A percentile compares a stretch with the other conserved stretches of the same genome.
These are phyloP conservation scores for Aspergillus vadensis DNA, from an alignment of 2,329 filamentous ascomycete genomes.

Conservation along the genomic window DNA sequence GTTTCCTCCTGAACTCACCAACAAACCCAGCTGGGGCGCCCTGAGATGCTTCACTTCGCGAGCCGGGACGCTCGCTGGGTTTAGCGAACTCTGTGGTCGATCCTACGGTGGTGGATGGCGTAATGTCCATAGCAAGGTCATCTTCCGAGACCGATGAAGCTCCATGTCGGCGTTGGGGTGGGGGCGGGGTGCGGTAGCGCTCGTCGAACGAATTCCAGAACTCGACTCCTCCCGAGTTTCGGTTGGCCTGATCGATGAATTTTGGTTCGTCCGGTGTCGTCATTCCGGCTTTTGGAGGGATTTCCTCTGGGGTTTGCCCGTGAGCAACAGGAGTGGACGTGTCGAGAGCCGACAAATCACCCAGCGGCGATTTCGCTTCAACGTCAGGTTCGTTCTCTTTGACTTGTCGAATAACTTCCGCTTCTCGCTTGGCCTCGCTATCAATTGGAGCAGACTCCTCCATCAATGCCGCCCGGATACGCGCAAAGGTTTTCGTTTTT, in stretches of 20 bases:
- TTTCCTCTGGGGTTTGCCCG: constrained; percentile 20
- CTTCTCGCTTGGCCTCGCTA: constrained; percentile 84
- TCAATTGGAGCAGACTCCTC: constrained; percentile 89
- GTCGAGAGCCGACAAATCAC: constrained; percentile 54
- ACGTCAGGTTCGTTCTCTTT: constrained; percentile 80
- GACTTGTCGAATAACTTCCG: constrained; percentile 93
- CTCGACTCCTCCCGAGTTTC: constrained; percentile 69
- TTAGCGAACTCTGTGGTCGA: constrained; percentile 34
- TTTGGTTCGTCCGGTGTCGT: constrained; percentile 62
- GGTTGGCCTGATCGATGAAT: constrained; percentile 74
- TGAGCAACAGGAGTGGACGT: constrained; percentile 34
- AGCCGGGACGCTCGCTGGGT: constrained; percentile 39
- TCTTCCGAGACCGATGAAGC: constrained; percentile 51
- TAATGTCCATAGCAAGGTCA: constrained; percentile 43
- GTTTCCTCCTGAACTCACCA: constrained; percentile 74
- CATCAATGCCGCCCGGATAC: constrained; percentile 83
- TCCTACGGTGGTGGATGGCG: constrained; percentile 37
- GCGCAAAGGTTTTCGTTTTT: constrained; percentile 93
- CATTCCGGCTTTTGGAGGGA: constrained; percentile 29
- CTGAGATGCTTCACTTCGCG: constrained; percentile 45
- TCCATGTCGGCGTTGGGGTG: constrained; percentile 59
- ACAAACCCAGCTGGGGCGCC: constrained; percentile 55
- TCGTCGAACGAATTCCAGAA: constrained; percentile 83
- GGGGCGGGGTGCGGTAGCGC: constrained; percentile 65
- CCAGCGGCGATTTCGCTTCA: constrained; percentile 42